phyloP scores from a whole-genome alignment of 352 stramenopile species.

The Globisporangium camurandrum region DNA sequence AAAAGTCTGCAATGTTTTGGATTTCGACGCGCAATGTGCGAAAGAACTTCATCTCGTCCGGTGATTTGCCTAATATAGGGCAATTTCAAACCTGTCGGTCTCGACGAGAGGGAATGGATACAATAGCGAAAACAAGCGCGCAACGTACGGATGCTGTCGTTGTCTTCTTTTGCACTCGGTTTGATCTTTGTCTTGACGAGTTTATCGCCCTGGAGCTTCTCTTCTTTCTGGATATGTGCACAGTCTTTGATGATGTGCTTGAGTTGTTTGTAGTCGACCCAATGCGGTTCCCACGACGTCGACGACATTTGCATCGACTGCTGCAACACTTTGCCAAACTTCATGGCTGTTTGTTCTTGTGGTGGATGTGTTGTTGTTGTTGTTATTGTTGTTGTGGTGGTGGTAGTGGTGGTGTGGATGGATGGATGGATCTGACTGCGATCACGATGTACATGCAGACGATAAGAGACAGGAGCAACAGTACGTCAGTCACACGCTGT shows the following conservation, averaged over 20 bases:
- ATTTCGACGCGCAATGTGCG: slow-evolving; percentile 77
- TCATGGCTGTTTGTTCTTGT: slow-evolving; percentile 33
- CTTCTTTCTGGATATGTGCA: slow-evolving; percentile 79
- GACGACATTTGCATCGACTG: slow-evolving; percentile 84
- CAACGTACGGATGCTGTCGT: slow-evolving; percentile 81
- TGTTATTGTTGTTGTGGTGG: not conserved
- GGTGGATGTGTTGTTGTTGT: not conserved
- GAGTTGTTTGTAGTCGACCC: slow-evolving; percentile 86
- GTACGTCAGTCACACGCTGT: not conserved
- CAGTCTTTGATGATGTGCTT: slow-evolving; percentile 90
- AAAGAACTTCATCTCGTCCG: slow-evolving; percentile 87
- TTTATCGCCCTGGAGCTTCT: slow-evolving; percentile 73
- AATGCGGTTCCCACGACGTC: slow-evolving; percentile 59
- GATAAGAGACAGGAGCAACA: not conserved
- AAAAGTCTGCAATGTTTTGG: slow-evolving; percentile 83
- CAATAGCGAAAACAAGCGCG: not conserved
- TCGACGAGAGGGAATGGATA: no score
- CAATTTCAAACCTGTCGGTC: no score
- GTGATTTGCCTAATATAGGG: slow-evolving; percentile 46
- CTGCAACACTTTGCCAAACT: slow-evolving; percentile 85
- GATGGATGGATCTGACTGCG: not conserved
- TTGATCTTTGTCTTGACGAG: slow-evolving; percentile 78
- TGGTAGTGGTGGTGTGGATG: not conserved
- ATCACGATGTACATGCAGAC: not conserved
- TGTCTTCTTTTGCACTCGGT: slow-evolving; percentile 69